Conservation (phyloP, 225 moss, liverwort and hornwort species). For the Thuidium tamariscinum region DNA sequence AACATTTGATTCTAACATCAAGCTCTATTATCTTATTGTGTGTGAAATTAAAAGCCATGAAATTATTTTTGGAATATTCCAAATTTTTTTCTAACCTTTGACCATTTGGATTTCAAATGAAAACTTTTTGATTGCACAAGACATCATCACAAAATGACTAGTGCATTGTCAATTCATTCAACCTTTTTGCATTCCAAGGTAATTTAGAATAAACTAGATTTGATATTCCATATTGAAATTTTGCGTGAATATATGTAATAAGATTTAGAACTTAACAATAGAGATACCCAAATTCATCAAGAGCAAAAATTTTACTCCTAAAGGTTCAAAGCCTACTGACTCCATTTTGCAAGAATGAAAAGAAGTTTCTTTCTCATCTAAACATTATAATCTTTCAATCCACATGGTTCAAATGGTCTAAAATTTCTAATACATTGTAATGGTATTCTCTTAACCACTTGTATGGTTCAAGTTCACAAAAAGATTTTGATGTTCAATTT, state of each 20-base stretch:
- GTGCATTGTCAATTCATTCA: neutral
- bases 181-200: rapidly evolving
- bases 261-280: neutral
- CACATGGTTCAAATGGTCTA: rapidly evolving
- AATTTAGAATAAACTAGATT: neutral
- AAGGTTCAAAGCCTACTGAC: neutral
- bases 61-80: rapidly evolving
- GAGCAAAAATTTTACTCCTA: neutral
- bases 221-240: too few relatives aligned
- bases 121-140: neutral
- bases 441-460: neutral
- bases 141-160: neutral
- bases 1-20: neutral
- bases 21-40: neutral
- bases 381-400: neutral
- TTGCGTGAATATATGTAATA: rapidly evolving
- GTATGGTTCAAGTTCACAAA: rapidly evolving
- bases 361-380: neutral
- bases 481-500: too few relatives aligned
- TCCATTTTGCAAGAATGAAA: neutral
- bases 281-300: neutral
- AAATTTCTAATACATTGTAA: neutral
- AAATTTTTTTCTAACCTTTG: neutral
- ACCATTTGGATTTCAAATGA: neutral
- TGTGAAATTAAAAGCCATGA: neutral